Evolutionary conservation across 2,329 filamentous ascomycete species (phyloP).

Genomic region (Sporothrix phasma): DNA sequence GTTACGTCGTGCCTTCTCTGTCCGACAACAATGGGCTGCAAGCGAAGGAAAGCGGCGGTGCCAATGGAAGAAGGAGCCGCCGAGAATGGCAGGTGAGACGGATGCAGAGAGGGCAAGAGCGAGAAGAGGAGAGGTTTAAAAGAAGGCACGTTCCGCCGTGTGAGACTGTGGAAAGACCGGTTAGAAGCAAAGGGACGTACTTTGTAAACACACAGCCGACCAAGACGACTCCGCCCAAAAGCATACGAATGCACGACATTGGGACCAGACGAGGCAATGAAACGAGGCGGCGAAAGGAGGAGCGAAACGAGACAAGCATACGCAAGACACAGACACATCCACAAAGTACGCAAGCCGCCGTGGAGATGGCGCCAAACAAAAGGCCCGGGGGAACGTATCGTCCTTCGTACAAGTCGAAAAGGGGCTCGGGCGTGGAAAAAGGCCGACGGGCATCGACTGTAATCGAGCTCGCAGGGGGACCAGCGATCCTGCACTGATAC

Average conservation of each 20-base stretch:
- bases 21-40: background rate
- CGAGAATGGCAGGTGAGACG: background rate
- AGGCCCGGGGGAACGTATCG: no score
- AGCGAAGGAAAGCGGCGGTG: background rate
- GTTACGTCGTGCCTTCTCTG: background rate
- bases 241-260: background rate
- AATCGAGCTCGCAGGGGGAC: background rate
- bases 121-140: background rate
- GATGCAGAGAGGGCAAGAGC: background rate
- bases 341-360: no score
- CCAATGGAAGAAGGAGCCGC: background rate
- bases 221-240: background rate
- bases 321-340: background rate
- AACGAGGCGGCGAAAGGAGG: background rate
- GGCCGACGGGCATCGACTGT: no score
- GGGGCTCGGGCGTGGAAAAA: background rate
- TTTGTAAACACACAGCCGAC: background rate
- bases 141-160: background rate
- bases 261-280: background rate
- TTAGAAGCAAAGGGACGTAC: no score
- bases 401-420: no score
- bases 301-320: background rate
- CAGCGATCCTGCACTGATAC: background rate
- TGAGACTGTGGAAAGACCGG: no score
- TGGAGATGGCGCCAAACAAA: no score